A percentile compares a stretch with the other conserved stretches of the same genome.
Conservation (phyloP, 129 eudicot species). For the Heracleum sosnowskyi region DNA sequence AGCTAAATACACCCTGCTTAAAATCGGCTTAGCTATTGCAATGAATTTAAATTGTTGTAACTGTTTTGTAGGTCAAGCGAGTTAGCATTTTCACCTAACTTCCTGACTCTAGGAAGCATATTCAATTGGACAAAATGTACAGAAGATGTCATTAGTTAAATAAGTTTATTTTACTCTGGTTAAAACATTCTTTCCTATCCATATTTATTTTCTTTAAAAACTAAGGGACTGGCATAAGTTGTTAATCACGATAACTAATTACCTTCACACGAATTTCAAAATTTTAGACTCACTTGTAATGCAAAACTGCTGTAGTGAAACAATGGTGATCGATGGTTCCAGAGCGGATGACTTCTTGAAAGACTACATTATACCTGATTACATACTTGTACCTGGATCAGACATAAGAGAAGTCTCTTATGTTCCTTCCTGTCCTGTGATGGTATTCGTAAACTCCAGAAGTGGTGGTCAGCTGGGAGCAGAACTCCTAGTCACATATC, state of each 20-base stretch:
- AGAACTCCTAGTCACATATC: constrained; percentile 72
- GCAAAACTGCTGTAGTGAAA: not conserved
- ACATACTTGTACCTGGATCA: constrained; percentile 45
- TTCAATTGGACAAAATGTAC: not conserved
- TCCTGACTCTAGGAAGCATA: not conserved
- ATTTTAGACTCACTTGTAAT: not conserved
- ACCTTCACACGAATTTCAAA: not conserved
- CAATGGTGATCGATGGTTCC: not conserved
- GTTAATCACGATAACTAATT: not conserved
- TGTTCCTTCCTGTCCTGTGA: constrained; percentile 59
- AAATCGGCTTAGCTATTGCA: not conserved
- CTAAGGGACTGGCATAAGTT: not conserved
- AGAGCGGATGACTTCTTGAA: constrained; percentile 28
- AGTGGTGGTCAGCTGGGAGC: constrained; percentile 98
- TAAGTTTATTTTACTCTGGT: not conserved
- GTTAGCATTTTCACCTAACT: not conserved
- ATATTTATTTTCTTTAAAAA: not conserved
- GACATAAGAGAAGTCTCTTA: constrained; percentile 20
- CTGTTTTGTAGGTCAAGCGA: not conserved
- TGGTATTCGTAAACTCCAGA: constrained; percentile 80
- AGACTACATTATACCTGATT: constrained; percentile 56
- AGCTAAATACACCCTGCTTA: not conserved
- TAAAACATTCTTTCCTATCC: not conserved
- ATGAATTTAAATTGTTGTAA: not conserved
- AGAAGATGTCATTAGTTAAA: not conserved